Conservation (phyloP, 805 yeast species). For the Zygosaccharomyces bisporus region DNA sequence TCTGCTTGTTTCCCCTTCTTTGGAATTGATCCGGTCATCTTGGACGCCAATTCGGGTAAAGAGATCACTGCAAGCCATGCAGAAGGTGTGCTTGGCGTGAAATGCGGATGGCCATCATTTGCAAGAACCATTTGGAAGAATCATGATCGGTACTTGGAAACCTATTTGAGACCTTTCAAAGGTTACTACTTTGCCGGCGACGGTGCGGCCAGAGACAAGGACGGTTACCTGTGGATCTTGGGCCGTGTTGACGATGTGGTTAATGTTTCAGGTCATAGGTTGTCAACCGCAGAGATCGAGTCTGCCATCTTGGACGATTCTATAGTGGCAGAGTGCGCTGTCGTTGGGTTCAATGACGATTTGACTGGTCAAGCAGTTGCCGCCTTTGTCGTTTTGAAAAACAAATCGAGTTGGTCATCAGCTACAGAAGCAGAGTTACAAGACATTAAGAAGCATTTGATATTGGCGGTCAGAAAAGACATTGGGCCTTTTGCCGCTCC, state of each 20-base stretch:
- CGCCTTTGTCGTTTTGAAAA: conserved; percentile 73
- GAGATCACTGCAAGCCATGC: conserved; percentile 66
- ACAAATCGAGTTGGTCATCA: conserved; percentile 36
- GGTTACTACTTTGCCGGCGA: conserved; percentile 85
- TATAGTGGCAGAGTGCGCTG: conserved; percentile 74
- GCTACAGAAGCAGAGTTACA: conserved; percentile 44
- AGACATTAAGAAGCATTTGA: conserved; percentile 57
- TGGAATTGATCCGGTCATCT: conserved; percentile 68
- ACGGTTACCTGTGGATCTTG: conserved; percentile 80
- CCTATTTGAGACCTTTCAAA: conserved; percentile 78
- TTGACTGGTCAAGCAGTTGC: conserved; percentile 85
- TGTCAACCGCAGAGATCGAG: conserved; percentile 87
- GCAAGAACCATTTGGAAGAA: conserved; percentile 80
- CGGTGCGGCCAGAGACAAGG: conserved; percentile 83
- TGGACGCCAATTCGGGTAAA: conserved; percentile 71
- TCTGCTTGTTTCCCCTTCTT: conserved; percentile 82
- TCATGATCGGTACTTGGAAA: conserved; percentile 69
- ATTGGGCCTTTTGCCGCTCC: conserved; percentile 89
- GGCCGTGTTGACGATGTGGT: conserved; percentile 90
- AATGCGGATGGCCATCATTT: conserved; percentile 79
- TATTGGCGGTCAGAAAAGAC: conserved; percentile 69
- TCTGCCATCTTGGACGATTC: conserved; percentile 73
- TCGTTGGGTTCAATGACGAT: conserved; percentile 78
- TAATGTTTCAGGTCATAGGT: conserved; percentile 80
- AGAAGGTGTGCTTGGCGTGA: conserved; percentile 76